Percentiles rank a stretch among this genome's conserved stretches.
phyloP scores from a whole-genome alignment of 208 protist genomes.

The Trypanosoma avium region DNA sequence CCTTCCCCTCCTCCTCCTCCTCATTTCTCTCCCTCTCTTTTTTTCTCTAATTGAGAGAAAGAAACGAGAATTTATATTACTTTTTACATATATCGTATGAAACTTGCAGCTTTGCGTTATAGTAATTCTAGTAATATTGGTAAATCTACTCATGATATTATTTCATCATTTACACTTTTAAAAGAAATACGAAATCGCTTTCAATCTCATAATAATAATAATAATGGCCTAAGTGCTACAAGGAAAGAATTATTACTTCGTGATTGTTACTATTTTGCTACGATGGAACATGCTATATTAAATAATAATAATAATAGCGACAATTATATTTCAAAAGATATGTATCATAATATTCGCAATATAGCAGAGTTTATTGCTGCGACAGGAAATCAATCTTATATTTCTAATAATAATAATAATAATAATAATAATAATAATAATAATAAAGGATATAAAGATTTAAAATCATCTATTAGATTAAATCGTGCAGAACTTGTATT shows the following conservation, averaged over 20 bases:
- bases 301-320: not conserved
- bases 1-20: too few relatives aligned
- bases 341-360: slow-evolving; percentile 6
- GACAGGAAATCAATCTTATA: slow-evolving; percentile 16
- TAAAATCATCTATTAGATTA: slow-evolving; percentile 6
- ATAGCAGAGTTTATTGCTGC: slow-evolving; percentile 29
- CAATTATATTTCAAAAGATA: not conserved
- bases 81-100: slow-evolving; percentile 15
- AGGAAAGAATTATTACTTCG: slow-evolving; percentile 14
- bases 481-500: slow-evolving; percentile 12
- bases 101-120: not conserved
- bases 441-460: slow-evolving; percentile 4
- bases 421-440: too few relatives aligned
- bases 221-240: slow-evolving; percentile 22
- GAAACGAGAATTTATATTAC: not conserved
- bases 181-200: slow-evolving; percentile 14
- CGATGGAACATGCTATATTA: not conserved
- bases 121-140: not conserved
- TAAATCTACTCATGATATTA: not conserved
- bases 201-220: too few relatives aligned
- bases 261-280: slow-evolving; percentile 16
- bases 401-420: too few relatives aligned
- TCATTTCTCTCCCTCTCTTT: not conserved
- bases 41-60: not conserved
- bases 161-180: not conserved